Percentiles rank a stretch among this genome's conserved stretches.
phyloP scores from a whole-genome alignment of 768 basidiomycete genomes.

The Gloeopeniophorella convolvens region DNA sequence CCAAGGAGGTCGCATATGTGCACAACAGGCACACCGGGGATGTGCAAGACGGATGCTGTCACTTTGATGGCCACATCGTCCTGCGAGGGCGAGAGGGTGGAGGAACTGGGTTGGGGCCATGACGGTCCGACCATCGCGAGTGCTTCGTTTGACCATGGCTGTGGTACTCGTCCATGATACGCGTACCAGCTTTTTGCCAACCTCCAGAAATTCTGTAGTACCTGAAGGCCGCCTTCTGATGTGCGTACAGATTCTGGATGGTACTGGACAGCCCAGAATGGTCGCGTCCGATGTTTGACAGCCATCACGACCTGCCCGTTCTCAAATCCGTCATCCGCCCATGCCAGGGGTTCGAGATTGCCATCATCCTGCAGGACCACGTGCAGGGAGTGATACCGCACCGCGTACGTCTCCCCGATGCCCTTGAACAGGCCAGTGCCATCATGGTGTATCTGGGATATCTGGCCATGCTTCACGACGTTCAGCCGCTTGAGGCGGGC shows the following conservation, averaged over 20 bases:
- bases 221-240: constrained; percentile 56
- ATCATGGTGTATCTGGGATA: constrained; percentile 55
- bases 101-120: constrained; percentile 49
- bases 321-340: constrained; percentile 61
- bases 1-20: constrained; percentile 58
- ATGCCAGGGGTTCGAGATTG: constrained; percentile 61
- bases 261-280: constrained; percentile 88
- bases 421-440: constrained; percentile 56
- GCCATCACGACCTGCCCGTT: constrained; percentile 75
- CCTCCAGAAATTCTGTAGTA: constrained; percentile 69
- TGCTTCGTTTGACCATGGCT: constrained; percentile 37
- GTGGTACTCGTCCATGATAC: constrained; percentile 31
- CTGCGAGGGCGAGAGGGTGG: constrained; percentile 24
- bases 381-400: constrained; percentile 78
- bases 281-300: constrained; percentile 50
- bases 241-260: constrained; percentile 84
- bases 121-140: constrained; percentile 38
- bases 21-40: constrained; percentile 37
- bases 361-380: constrained; percentile 41
- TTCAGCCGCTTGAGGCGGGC: constrained; percentile 51
- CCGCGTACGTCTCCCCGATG: constrained; percentile 48
- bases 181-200: constrained; percentile 55
- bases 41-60: constrained; percentile 30
- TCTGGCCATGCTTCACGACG: constrained; percentile 75
- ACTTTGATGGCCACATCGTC: not conserved